These are phyloP conservation scores for Pythium dissimile DNA, from an alignment of 352 stramenopile genomes.

Conservation along the genomic window DNA sequence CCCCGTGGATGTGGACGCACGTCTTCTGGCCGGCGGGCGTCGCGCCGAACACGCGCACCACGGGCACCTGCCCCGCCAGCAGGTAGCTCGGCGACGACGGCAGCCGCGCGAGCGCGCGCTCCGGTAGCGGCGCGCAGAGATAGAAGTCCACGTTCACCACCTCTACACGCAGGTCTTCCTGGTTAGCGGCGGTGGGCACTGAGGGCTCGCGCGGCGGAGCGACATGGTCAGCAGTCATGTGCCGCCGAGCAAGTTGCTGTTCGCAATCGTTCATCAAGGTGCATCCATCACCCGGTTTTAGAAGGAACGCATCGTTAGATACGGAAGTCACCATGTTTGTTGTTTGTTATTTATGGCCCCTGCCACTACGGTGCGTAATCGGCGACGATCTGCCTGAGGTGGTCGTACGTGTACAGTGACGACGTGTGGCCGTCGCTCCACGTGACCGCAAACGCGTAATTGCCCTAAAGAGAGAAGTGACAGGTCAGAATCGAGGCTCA, in stretches of 20 bases:
- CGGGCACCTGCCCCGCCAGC: constrained; percentile 64
- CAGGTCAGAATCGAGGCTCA: not conserved
- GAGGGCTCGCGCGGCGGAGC: too few species aligned
- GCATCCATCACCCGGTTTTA: not conserved
- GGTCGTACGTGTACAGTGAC: constrained; percentile 95
- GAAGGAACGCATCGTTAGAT: not conserved
- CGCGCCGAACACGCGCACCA: constrained; percentile 88
- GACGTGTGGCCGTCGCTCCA: constrained; percentile 98
- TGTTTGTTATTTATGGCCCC: not conserved
- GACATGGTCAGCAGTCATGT: too few species aligned
- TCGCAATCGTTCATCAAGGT: not conserved
- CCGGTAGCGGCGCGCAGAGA: constrained; percentile 61
- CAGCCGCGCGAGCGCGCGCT: constrained; percentile 36
- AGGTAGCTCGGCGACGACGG: constrained; percentile 65
- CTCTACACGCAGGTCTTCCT: constrained; percentile 61
- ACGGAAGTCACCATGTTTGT: constrained; percentile 4
- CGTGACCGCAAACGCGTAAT: constrained; percentile 97
- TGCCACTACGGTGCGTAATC: constrained; percentile 21
- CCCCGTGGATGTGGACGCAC: constrained; percentile 87
- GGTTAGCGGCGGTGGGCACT: constrained; percentile 9
- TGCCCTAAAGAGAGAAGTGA: constrained; percentile 59
- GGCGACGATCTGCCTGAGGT: constrained; percentile 55
- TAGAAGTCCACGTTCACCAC: constrained; percentile 83
- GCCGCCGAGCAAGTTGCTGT: not conserved
- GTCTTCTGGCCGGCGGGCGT: constrained; percentile 89